Evolutionary conservation across 176 grass and related monocot genomes (phyloP).

Genomic region (Calamus simplicifolius): DNA sequence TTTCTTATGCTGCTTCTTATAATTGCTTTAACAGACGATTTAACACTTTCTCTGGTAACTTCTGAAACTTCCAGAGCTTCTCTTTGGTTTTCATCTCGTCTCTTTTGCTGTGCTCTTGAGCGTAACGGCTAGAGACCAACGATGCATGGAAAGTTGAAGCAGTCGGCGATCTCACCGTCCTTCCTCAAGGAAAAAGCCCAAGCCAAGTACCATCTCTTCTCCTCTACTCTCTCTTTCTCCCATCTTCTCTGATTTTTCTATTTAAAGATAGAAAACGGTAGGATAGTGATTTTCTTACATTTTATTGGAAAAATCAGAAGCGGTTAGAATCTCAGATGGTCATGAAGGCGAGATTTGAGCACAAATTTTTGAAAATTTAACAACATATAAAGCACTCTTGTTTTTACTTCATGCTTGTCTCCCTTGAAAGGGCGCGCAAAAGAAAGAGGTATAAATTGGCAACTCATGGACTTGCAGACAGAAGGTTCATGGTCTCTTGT

Average conservation of each 20-base stretch:
- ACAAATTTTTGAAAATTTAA: no score
- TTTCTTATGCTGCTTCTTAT: not conserved
- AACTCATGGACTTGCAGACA: no score
- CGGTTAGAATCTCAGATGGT: not conserved
- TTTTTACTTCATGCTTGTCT: no score
- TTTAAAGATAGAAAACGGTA: not conserved
- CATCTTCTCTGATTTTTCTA: not conserved
- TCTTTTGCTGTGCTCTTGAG: not conserved
- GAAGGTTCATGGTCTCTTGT: no score
- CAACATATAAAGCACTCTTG: no score
- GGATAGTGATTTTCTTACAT: no score
- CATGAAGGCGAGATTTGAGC: no score
- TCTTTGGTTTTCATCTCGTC: not conserved
- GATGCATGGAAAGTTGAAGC: constrained; percentile 51
- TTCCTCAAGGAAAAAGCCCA: constrained; percentile 72
- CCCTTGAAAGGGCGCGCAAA: no score
- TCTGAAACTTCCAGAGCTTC: not conserved
- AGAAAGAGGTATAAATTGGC: no score
- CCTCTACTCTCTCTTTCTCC: not conserved
- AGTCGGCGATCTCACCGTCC: constrained; percentile 33
- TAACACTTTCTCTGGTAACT: constrained; percentile 61
- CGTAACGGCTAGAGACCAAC: constrained; percentile 54
- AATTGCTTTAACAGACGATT: constrained; percentile 37
- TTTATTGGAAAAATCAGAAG: no score
- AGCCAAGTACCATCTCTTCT: constrained; percentile 47